Percentiles rank a stretch among this genome's conserved stretches.
Conservation (phyloP, 2,329 filamentous ascomycete genomes). For the Peltaster fructicola region DNA sequence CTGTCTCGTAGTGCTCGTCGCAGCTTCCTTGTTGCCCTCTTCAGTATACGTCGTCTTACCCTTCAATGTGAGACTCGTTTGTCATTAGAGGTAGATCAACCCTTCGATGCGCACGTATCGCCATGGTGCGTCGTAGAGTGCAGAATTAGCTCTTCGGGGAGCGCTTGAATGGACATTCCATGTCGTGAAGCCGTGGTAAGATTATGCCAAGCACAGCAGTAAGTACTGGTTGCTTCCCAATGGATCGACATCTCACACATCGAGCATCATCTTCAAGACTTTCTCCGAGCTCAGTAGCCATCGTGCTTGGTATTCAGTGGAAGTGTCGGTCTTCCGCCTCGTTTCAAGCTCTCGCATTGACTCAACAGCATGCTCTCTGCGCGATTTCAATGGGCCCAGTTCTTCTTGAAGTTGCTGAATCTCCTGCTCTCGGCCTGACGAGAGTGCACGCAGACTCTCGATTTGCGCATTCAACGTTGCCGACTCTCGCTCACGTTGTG, state of each 20-base stretch:
- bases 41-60: constrained; percentile 18
- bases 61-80: constrained; percentile 17
- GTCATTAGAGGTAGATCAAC: constrained; percentile 17
- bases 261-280: constrained; percentile 44
- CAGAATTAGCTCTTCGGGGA: too few species aligned
- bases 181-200: too few species aligned
- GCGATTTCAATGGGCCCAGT: constrained; percentile 48
- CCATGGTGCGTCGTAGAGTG: too few species aligned
- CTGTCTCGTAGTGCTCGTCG: constrained; percentile 1
- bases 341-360: constrained; percentile 56
- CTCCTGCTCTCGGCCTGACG: constrained; percentile 49
- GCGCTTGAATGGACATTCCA: too few species aligned
- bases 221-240: too few species aligned
- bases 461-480: constrained; percentile 26
- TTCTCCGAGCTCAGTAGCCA: constrained; percentile 58
- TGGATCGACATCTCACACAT: too few species aligned
- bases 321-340: constrained; percentile 44
- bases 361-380: constrained; percentile 44
- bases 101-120: constrained; percentile 1
- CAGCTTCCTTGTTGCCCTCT: constrained; percentile 8
- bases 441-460: constrained; percentile 37
- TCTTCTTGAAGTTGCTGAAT: constrained; percentile 50
- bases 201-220: too few species aligned
- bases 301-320: constrained; percentile 54
- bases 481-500: constrained; percentile 23